Base-by-base conservation (phyloP, 2,329 filamentous ascomycete genomes). In the Penicillium glabrum region DNA sequence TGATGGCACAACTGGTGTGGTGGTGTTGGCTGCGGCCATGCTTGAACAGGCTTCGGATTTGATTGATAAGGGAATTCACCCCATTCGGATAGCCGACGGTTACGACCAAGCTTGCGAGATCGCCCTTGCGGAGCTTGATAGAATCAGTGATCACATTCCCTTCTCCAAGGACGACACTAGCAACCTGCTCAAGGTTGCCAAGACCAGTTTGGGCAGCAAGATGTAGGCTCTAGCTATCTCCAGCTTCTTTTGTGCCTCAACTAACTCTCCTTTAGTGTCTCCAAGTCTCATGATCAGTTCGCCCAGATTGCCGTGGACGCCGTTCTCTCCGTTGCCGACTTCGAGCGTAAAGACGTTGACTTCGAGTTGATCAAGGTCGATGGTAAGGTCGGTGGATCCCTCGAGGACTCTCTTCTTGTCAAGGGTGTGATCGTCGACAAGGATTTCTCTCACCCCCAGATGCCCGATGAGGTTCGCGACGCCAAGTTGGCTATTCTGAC, bases 361-460 rank as follows among this genome's bases (percentile, higher is more conserved):
- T 99, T 99, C 72, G 95, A 99, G 80, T 80, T 99, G 67, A 99
- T 99, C 82, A 99, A 99, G 84, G 93, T 99, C 51, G 95, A 99
- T 71, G 93, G 95, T 69, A 99, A 99, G 82, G 92, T 98, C 35
- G 95, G 95, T 67, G 95, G 96, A 58, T 80, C 93, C 27, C 84
- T 99, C 19, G 93, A 98, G 77, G 95, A 99, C 77, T 90, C 93
- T 6, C 80, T 98, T 29, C 86, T 99, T 44, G 93, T 99, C 67
- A 96, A 98, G 80, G 95, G 95, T 75, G 95, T 99, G 64, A 96
- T 99, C 75, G 86, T 99, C 75, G 95, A 99, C 85, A 99, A 99
- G 82, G 96, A 99, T 80, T 99, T 99, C 77, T 98, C 95, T 35
- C 95, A 99, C 77, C 95, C 95, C 13, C 95, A 99, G 80, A 99